Evolutionary conservation across 345 rosid genomes (phyloP), one percentile per base, ranked within the genome.

Genomic region (Mercurialis annua): DNA sequence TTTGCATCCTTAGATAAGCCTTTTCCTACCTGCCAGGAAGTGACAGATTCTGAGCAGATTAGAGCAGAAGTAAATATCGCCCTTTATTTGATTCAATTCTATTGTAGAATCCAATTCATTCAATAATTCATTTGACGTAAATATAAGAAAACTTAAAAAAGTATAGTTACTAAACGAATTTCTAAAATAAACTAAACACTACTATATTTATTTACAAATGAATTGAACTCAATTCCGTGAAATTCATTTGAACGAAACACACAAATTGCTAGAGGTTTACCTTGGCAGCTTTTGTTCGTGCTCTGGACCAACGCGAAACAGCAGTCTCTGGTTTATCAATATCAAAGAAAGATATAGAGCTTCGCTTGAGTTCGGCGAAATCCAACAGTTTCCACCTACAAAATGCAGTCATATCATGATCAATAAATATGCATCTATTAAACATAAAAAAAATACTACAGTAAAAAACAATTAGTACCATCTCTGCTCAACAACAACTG

Each of bases 341-440:
- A 69, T 92, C 90, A 31, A 92, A 92, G 75, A 92, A 92, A 15
- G 98, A 92, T 54, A 92, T 83, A 38, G 98, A 92, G 77, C 95
- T 92, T 69, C 86, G 80, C 77, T 88, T 92, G 51, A 92, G 97
- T 58, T 92, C 96, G 1, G 95, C 97, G 59, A 92, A 92, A 75
- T 92, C 98, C 66, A 92, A 84, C 64, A 90, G 75, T 70, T 87
- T 92, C 97, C 97, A 90, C 97, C 97, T 90, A 24, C 24, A 77
- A 51, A 78, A 48, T 34, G 51, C 47, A 53, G 52, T 57, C 47
- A 59, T 17, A 33, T 34, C 33, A 23, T 48, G 1, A 58, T 33
- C 55, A 17, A 17, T 6, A 57, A 3, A 46, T n/a, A n/a, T 26
- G 23, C 53, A 42, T 10, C 6, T 12, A 30, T 27, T 42, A 24